Conservation (phyloP, 352 stramenopile species). For the Pythium phragmiticola region DNA sequence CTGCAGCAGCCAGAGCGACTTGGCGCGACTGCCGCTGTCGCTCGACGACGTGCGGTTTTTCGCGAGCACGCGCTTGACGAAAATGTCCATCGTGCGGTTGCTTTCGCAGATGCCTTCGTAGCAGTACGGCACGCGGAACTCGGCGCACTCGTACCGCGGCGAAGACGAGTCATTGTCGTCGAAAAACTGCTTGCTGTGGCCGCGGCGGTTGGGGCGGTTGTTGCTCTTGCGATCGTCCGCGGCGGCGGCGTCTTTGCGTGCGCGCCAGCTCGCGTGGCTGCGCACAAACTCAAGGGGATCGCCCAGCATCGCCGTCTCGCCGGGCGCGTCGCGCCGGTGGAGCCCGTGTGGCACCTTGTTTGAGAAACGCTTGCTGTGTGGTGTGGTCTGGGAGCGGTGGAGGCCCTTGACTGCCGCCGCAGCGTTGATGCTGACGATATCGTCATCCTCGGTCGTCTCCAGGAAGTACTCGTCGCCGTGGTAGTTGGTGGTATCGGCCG, state of each 20-base stretch:
- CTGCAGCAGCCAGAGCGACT: constrained; percentile 14
- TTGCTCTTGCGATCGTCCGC: neutral
- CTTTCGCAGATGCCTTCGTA: constrained; percentile 63
- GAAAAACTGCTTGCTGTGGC: constrained; percentile 8
- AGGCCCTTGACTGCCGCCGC: constrained; percentile 28
- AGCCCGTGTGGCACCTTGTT: constrained; percentile 32
- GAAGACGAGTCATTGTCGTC: constrained; percentile 8
- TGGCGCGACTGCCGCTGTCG: neutral
- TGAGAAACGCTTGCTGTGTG: constrained; percentile 11
- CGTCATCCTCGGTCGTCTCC: constrained; percentile 12
- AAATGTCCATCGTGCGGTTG: constrained; percentile 51
- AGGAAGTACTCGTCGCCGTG: constrained; percentile 16
- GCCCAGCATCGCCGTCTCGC: constrained; percentile 49
- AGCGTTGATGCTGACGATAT: constrained; percentile 36
- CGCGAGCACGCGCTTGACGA: constrained; percentile 32
- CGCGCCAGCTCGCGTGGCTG: constrained; percentile 17
- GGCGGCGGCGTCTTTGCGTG: constrained; percentile 1
- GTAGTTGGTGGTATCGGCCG: constrained; percentile 11
- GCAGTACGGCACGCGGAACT: constrained; percentile 64
- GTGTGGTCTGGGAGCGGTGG: neutral
- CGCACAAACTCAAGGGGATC: constrained; percentile 15
- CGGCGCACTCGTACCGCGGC: constrained; percentile 41
- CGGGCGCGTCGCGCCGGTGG: constrained; percentile 37
- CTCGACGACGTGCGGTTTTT: constrained; percentile 1
- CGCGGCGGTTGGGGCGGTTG: neutral